Conservation (phyloP, 768 basidiomycete species). For the Pulveroboletus sp. region DNA sequence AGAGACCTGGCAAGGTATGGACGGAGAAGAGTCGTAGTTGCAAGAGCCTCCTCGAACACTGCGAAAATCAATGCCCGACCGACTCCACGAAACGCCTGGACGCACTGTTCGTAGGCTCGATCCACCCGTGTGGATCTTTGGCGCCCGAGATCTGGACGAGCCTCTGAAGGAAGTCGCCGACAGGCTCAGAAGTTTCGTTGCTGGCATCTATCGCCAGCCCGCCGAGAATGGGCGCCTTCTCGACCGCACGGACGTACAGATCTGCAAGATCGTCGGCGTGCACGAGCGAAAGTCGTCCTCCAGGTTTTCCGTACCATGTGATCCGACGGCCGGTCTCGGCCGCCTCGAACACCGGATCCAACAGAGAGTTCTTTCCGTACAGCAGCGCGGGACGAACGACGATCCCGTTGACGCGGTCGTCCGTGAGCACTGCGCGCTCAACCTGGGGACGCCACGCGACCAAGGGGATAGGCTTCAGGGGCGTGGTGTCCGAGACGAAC, state of each 20-base stretch:
- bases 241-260: constrained; percentile 30
- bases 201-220: constrained; percentile 30
- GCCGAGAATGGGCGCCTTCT: constrained; percentile 28
- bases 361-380: constrained; percentile 27
- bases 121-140: constrained; percentile 21
- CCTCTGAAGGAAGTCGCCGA: constrained; percentile 27
- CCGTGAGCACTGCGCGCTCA: constrained; percentile 14
- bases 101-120: constrained; percentile 24
- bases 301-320: constrained; percentile 25
- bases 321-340: constrained; percentile 19
- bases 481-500: constrained; percentile 17
- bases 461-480: constrained; percentile 13
- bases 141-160: constrained; percentile 27
- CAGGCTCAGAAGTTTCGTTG: constrained; percentile 29
- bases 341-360: constrained; percentile 22
- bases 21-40: constrained; percentile 17
- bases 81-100: neutral
- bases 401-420: constrained; percentile 28
- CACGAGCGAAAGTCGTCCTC: constrained; percentile 25
- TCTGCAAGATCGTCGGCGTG: constrained; percentile 36
- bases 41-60: constrained; percentile 26
- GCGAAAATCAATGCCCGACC: neutral
- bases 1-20: constrained; percentile 28
- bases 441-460: constrained; percentile 21
- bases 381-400: constrained; percentile 32